These are phyloP conservation scores for Kurtzmaniella quercitrusa DNA, from an alignment of 1,139 yeast species.

Conservation along the genomic window DNA sequence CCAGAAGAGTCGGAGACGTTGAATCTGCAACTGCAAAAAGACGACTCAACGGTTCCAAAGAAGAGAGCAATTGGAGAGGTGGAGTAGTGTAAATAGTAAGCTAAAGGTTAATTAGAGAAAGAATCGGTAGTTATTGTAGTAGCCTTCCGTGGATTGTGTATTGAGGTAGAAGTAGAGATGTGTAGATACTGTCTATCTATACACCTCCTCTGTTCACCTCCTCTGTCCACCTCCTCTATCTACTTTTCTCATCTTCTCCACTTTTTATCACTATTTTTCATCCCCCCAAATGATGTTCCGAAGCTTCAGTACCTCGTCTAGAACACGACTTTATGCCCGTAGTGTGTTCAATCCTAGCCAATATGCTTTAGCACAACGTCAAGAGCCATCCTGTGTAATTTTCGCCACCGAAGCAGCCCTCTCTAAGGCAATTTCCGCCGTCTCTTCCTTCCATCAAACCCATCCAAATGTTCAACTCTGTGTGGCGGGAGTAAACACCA, in stretches of 20 bases:
- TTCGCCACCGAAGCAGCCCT: slow-evolving; percentile 44
- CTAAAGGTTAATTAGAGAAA: too few relatives aligned
- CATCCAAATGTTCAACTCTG: slow-evolving; percentile 34
- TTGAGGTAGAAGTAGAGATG: too few relatives aligned
- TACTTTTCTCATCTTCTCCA: background rate
- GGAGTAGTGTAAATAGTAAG: slow-evolving; percentile 2
- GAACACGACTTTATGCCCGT: background rate
- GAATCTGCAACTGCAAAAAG: background rate
- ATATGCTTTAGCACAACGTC: background rate
- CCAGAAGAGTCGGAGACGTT: too few relatives aligned
- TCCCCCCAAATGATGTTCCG: background rate
- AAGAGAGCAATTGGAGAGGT: slow-evolving; percentile 25
- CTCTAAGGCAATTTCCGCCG: slow-evolving; percentile 26
- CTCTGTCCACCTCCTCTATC: background rate
- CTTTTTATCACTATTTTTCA: background rate
- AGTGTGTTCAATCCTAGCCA: slow-evolving; percentile 1
- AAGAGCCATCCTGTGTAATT: slow-evolving; percentile 14
- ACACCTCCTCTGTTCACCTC: background rate
- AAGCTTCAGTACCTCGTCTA: slow-evolving; percentile 1
- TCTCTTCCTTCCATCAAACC: slow-evolving; percentile 25
- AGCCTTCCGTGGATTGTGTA: too few relatives aligned
- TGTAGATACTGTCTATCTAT: too few relatives aligned
- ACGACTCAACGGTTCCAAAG: slow-evolving; percentile 10
- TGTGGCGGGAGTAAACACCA: slow-evolving; percentile 48
- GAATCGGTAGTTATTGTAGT: too few relatives aligned